These are phyloP conservation scores for Trichosporon sp. DNA, from an alignment of 1,284 basidiomycete species.

Conservation along the genomic window DNA sequence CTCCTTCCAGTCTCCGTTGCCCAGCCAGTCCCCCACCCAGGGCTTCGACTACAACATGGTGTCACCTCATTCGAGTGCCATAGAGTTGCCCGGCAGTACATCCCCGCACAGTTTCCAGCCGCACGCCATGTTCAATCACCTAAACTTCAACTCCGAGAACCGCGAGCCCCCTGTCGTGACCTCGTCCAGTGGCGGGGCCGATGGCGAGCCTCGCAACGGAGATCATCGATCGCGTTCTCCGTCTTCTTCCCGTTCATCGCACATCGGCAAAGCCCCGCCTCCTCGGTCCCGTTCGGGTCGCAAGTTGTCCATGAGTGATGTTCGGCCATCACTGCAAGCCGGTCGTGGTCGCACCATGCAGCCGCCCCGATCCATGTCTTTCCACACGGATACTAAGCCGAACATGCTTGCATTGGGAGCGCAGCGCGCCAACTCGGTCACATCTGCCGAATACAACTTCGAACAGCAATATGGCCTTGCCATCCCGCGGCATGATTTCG, in stretches of 20 bases:
- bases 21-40: conserved; percentile 10
- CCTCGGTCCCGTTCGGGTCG: conserved; percentile 24
- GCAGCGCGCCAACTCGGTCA: conserved; percentile 15
- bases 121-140: conserved; percentile 27
- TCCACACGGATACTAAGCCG: conserved; percentile 19
- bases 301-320: conserved; percentile 40
- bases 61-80: conserved; percentile 23
- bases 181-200: conserved; percentile 1
- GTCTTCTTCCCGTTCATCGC: conserved; percentile 29
- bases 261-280: conserved; percentile 32
- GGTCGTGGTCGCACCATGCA: conserved; percentile 15
- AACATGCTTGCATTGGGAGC: conserved; percentile 9
- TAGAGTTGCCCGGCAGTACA: conserved; percentile 14
- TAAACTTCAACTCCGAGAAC: conserved; percentile 34
- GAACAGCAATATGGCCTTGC: conserved; percentile 25
- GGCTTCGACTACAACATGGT: conserved; percentile 34
- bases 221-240: conserved; percentile 32
- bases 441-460: conserved; percentile 9
- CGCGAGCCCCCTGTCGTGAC: conserved; percentile 32
- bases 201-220: conserved; percentile 8
- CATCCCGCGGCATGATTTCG: conserved; percentile 23
- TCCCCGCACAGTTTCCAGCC: conserved; percentile 29
- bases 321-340: conserved; percentile 20
- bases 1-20: conserved; percentile 12
- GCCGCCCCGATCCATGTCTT: conserved; percentile 19